Evolutionary conservation across 2,329 filamentous ascomycete species (phyloP).

Genomic region (Fusarium protoensiforme): DNA sequence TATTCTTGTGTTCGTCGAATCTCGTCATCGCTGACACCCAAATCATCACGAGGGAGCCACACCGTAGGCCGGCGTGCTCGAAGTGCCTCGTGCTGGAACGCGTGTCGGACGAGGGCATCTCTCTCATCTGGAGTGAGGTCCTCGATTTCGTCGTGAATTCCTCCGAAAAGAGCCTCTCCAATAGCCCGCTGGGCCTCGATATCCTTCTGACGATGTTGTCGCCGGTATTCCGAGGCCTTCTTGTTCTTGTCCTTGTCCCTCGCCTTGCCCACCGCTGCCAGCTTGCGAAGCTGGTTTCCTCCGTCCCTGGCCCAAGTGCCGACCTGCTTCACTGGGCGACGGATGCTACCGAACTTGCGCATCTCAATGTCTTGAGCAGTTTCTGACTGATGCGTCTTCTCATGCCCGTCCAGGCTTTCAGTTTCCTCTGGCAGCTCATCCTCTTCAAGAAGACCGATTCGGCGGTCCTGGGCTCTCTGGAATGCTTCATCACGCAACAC

Average conservation of each 20-base stretch:
- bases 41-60: constrained; percentile 92
- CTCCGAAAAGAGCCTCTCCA: constrained; percentile 84
- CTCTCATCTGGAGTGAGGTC: constrained; percentile 92
- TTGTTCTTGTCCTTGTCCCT: constrained; percentile 47
- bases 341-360: constrained; percentile 52
- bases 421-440: constrained; percentile 59
- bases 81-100: constrained; percentile 91
- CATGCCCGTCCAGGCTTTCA: constrained; percentile 55
- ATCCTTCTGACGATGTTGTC: constrained; percentile 65
- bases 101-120: constrained; percentile 84
- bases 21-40: constrained; percentile 93
- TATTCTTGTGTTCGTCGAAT: constrained; percentile 80
- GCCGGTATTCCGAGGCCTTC: constrained; percentile 59
- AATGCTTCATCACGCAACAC: constrained; percentile 92
- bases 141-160: constrained; percentile 92
- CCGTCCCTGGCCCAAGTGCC: constrained; percentile 54
- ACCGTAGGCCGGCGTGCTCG: constrained; percentile 86
- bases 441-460: constrained; percentile 70
- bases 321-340: constrained; percentile 59
- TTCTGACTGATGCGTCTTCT: constrained; percentile 41
- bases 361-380: constrained; percentile 54
- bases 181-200: constrained; percentile 79
- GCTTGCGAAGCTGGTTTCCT: constrained; percentile 59
- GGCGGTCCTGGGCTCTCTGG: constrained; percentile 77
- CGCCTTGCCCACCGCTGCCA: constrained; percentile 46